Conservation (phyloP, 202 grass and related monocot genomes). For the Musa balbisiana region DNA sequence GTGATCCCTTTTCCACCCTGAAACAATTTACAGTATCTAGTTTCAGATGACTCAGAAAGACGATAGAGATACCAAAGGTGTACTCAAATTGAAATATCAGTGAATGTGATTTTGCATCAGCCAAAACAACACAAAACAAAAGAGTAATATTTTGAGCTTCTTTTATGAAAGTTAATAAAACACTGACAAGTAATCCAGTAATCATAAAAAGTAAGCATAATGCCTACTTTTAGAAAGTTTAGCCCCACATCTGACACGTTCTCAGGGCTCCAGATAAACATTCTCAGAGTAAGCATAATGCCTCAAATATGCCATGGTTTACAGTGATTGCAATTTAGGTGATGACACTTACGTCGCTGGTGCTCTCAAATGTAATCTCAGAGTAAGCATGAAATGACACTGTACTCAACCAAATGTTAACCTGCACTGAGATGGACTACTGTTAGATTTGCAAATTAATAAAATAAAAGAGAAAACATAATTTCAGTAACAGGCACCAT, state of each 20-base stretch:
- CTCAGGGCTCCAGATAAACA: background rate
- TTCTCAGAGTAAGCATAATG: background rate
- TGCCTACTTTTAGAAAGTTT: too few relatives aligned
- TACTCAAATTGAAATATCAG: too few relatives aligned
- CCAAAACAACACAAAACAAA: too few relatives aligned
- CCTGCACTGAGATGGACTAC: conserved; percentile 41
- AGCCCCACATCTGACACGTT: background rate
- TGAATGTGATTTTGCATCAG: too few relatives aligned
- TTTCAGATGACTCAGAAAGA: background rate
- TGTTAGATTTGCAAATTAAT: background rate
- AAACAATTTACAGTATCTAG: conserved; percentile 14
- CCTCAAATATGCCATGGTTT: background rate
- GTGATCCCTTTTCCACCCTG: conserved; percentile 94
- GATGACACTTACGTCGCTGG: conserved; percentile 57
- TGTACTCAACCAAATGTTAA: conserved; percentile 79
- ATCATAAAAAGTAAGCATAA: background rate
- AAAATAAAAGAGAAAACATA: background rate
- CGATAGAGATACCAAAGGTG: background rate
- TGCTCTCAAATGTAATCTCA: conserved; percentile 68
- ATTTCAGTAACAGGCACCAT: background rate
- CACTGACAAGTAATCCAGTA: background rate
- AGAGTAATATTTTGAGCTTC: too few relatives aligned
- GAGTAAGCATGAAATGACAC: conserved; percentile 80
- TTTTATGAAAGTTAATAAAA: background rate
- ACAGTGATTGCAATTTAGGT: background rate